phyloP scores from a whole-genome alignment of 2,329 filamentous ascomycete genomes.

The Salinomyces thailandicus region DNA sequence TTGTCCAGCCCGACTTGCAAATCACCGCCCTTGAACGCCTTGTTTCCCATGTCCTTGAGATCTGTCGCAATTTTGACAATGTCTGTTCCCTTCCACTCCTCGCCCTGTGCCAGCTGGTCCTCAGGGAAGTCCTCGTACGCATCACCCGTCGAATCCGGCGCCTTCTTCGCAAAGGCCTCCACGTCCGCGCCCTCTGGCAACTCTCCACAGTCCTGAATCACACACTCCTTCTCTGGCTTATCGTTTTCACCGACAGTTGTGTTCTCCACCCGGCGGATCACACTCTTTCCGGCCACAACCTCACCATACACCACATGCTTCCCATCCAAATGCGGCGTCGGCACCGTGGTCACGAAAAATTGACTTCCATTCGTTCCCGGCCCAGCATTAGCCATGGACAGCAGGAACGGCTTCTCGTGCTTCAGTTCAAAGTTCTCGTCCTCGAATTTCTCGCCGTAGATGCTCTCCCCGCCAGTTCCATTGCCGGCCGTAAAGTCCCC shows the following conservation, averaged over 20 bases:
- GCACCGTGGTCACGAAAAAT: conserved; percentile 94
- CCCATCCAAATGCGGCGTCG: conserved; percentile 86
- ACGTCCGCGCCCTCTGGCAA: conserved; percentile 60
- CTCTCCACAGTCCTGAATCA: conserved; percentile 76
- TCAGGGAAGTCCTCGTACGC: conserved; percentile 93
- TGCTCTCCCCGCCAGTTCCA: conserved; percentile 90
- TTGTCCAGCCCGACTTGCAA: conserved; percentile 65
- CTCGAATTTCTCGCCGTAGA: conserved; percentile 94
- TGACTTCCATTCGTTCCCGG: conserved; percentile 93
- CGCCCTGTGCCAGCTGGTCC: conserved; percentile 50
- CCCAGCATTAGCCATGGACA: conserved; percentile 97
- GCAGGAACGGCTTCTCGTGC: conserved; percentile 84
- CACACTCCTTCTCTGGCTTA: conserved; percentile 63
- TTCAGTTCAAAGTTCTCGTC: conserved; percentile 92
- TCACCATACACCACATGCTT: conserved; percentile 98
- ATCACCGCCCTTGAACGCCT: conserved; percentile 76
- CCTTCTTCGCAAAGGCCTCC: conserved; percentile 54
- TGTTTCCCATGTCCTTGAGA: conserved; percentile 86
- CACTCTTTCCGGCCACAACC: conserved; percentile 82
- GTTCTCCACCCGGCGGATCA: conserved; percentile 85
- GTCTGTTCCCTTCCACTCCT: conserved; percentile 54
- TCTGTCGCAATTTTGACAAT: conserved; percentile 70
- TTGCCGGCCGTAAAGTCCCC: conserved; percentile 94
- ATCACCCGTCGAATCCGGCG: conserved; percentile 73
- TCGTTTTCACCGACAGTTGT: conserved; percentile 62